These are phyloP conservation scores for Cladophialophora immunda DNA, from an alignment of 2,329 filamentous ascomycete genomes.

Conservation along the genomic window DNA sequence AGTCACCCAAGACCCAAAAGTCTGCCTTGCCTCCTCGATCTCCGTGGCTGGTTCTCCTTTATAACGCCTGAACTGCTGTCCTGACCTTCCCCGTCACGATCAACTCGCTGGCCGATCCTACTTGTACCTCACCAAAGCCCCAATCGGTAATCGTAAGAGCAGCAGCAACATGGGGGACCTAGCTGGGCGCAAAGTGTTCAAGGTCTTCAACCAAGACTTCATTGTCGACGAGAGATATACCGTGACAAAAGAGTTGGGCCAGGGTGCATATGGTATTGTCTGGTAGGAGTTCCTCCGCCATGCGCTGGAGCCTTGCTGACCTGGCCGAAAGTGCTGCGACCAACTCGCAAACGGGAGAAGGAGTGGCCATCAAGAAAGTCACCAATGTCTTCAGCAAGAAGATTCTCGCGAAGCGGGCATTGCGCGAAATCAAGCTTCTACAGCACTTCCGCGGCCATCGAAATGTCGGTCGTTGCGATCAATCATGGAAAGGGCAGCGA, in stretches of 20 bases:
- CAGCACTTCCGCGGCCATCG: constrained; percentile 95
- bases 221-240: constrained; percentile 98
- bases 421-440: constrained; percentile 97
- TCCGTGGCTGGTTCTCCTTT: constrained; percentile 11
- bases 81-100: constrained; percentile 1
- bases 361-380: constrained; percentile 98
- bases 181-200: constrained; percentile 87
- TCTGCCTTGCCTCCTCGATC: constrained; percentile 20
- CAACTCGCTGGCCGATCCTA: not conserved
- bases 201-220: constrained; percentile 99
- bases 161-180: constrained; percentile 64
- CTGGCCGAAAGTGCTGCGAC: constrained; percentile 76
- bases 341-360: constrained; percentile 88
- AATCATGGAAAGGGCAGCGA: constrained; percentile 17
- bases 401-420: constrained; percentile 95
- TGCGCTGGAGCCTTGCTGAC: constrained; percentile 25
- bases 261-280: constrained; percentile 98
- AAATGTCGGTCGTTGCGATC: constrained; percentile 67
- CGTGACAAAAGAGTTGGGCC: constrained; percentile 97
- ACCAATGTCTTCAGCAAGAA: constrained; percentile 99
- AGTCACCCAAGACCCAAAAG: constrained; percentile 4
- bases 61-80: constrained; percentile 16
- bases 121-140: not conserved
- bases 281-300: constrained; percentile 68
- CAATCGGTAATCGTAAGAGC: constrained; percentile 25